A percentile compares a stretch with the other conserved stretches of the same genome.
phyloP scores from a whole-genome alignment of 257 asterid species.

The Nicotiana knightiana region DNA sequence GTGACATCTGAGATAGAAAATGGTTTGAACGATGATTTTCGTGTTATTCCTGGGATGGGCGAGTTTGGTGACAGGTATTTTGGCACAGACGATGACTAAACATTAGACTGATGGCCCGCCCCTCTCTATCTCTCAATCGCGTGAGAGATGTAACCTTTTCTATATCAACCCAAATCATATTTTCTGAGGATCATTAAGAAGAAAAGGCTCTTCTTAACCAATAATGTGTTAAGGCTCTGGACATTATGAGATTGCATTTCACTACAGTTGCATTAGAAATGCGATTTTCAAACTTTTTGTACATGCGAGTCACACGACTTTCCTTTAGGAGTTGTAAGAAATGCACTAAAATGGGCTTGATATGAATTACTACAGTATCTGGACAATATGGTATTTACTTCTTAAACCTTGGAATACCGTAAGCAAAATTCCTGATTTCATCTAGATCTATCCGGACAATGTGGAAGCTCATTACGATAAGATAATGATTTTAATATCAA shows the following conservation, averaged over 20 bases:
- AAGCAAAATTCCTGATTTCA: no score
- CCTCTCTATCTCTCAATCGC: not conserved
- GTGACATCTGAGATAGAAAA: slow-evolving; percentile 98
- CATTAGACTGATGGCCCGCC: not conserved
- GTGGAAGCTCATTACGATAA: no score
- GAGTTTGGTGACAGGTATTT: slow-evolving; percentile 95
- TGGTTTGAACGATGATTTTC: slow-evolving; percentile 76
- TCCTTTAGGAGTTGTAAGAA: not conserved
- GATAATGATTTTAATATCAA: no score
- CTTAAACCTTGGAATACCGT: no score
- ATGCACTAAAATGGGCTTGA: no score
- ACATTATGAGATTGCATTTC: not conserved
- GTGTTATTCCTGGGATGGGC: slow-evolving; percentile 98
- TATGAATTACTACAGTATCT: no score
- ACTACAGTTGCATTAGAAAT: not conserved
- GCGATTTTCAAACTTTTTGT: not conserved
- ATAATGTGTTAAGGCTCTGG: not conserved
- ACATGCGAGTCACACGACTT: not conserved
- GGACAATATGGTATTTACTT: no score
- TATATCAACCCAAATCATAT: not conserved
- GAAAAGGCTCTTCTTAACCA: not conserved
- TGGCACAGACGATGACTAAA: slow-evolving; percentile 84
- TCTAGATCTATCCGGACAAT: no score
- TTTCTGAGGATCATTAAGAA: not conserved
- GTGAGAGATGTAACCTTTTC: not conserved